phyloP scores from a whole-genome alignment of 352 stramenopile species.

The Plasmopara halstedii region DNA sequence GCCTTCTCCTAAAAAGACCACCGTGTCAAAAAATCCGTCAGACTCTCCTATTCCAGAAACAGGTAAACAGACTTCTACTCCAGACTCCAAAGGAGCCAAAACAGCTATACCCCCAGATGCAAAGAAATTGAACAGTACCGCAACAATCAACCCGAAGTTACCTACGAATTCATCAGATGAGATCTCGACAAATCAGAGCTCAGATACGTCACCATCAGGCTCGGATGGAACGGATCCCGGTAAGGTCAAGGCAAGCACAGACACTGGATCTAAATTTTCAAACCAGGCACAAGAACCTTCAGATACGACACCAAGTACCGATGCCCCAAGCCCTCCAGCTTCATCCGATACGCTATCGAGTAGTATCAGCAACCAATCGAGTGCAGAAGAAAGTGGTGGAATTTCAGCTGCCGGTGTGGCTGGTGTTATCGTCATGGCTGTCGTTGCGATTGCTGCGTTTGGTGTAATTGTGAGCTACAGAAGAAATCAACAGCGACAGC shows the following conservation, averaged over 20 bases:
- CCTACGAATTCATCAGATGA: conserved; percentile 5
- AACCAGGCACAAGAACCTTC: conserved; percentile 8
- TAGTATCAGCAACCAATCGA: conserved; percentile 40
- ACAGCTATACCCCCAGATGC: neutral
- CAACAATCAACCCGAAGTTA: conserved; percentile 2
- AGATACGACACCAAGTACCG: neutral
- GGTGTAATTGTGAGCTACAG: conserved; percentile 63
- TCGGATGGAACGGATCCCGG: conserved; percentile 14
- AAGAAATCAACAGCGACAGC: conserved; percentile 70
- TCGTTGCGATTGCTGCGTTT: conserved; percentile 39
- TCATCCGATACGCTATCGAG: neutral
- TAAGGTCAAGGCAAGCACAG: conserved; percentile 31
- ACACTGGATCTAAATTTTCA: conserved; percentile 23
- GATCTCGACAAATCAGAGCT: conserved; percentile 4
- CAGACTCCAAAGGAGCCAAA: conserved; percentile 1
- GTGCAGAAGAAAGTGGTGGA: conserved; percentile 7
- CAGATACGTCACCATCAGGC: conserved; percentile 1
- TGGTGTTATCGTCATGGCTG: conserved; percentile 47
- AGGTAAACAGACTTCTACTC: conserved; percentile 3
- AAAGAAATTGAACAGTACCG: conserved; percentile 1
- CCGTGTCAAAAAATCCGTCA: neutral
- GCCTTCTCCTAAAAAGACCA: neutral
- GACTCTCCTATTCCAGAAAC: conserved; percentile 5
- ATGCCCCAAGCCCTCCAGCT: neutral
- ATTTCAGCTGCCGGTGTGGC: conserved; percentile 54